These are phyloP conservation scores for Cicer judaicum DNA, from an alignment of 306 rosid species.

Conservation along the genomic window DNA sequence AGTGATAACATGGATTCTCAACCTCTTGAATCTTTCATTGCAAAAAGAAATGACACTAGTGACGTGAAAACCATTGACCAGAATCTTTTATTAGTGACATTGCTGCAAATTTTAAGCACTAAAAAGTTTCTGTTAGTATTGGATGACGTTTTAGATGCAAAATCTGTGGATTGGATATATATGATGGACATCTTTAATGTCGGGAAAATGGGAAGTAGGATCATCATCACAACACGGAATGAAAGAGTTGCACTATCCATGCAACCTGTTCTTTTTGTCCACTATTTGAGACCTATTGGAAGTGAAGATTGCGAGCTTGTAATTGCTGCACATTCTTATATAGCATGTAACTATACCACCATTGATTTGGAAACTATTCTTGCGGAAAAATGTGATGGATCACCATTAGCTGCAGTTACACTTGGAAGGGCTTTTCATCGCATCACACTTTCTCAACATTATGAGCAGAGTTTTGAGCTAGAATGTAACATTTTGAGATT, in stretches of 20 bases:
- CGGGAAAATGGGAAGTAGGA: not conserved
- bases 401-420: conserved; percentile 54
- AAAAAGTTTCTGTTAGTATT: conserved; percentile 50
- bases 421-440: conserved; percentile 46
- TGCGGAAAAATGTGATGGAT: conserved; percentile 47
- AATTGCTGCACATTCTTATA: conserved; percentile 47
- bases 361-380: not conserved
- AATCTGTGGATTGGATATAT: conserved; percentile 45
- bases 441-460: conserved; percentile 18
- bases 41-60: not conserved
- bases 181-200: conserved; percentile 1
- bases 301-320: conserved; percentile 47
- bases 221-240: conserved; percentile 15
- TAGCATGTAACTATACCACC: not conserved
- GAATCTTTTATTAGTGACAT: conserved; percentile 2
- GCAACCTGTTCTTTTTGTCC: conserved; percentile 42
- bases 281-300: conserved; percentile 34
- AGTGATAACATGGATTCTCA: not conserved
- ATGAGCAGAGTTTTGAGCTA: not conserved
- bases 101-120: conserved; percentile 15
- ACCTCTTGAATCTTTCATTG: no score
- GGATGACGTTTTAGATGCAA: conserved; percentile 51
- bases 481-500: not conserved
- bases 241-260: conserved; percentile 41
- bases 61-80: not conserved